Percentiles rank a stretch among this genome's conserved stretches.
Conservation (phyloP, 495 filamentous ascomycete genomes). For the Aspergillus sclerotioniger region DNA sequence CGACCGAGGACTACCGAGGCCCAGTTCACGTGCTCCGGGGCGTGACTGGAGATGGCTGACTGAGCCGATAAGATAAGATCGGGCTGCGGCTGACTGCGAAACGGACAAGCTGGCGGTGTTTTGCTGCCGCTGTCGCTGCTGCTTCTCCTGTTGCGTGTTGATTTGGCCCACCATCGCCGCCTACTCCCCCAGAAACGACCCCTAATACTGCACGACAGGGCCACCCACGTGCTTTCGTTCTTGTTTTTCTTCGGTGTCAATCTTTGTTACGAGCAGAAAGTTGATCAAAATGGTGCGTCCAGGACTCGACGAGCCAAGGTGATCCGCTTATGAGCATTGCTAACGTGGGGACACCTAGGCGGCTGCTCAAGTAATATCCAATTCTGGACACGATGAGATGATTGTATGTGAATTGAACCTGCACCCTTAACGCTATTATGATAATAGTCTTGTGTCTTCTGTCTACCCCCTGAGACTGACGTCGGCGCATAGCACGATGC, state of each 20-base stretch:
- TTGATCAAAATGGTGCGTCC: conserved; percentile 15
- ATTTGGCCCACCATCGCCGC: conserved; percentile 7
- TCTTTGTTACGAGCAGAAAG: conserved; percentile 8
- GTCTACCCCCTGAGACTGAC: conserved; percentile 1
- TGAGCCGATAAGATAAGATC: conserved; percentile 41
- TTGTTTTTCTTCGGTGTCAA: neutral
- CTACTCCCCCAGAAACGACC: conserved; percentile 7
- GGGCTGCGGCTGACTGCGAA: conserved; percentile 24
- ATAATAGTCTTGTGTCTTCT: neutral
- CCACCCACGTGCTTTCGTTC: neutral
- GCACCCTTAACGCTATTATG: neutral
- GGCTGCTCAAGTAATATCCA: conserved; percentile 73
- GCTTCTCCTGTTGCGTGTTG: conserved; percentile 8
- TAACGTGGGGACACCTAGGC: conserved; percentile 47
- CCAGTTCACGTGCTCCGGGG: conserved; percentile 18
- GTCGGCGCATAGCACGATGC: conserved; percentile 75
- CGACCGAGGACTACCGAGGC: conserved; percentile 31
- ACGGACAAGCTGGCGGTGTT: conserved; percentile 31
- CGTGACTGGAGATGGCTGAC: conserved; percentile 13
- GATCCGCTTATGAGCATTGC: conserved; percentile 20
- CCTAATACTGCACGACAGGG: neutral
- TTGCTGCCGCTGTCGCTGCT: conserved; percentile 13
- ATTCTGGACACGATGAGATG: conserved; percentile 98
- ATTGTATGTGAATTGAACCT: conserved; percentile 69
- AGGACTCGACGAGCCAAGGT: neutral